Conservation (phyloP, 225 moss, liverwort and hornwort genomes). For the Physcomitrellopsis africana region DNA sequence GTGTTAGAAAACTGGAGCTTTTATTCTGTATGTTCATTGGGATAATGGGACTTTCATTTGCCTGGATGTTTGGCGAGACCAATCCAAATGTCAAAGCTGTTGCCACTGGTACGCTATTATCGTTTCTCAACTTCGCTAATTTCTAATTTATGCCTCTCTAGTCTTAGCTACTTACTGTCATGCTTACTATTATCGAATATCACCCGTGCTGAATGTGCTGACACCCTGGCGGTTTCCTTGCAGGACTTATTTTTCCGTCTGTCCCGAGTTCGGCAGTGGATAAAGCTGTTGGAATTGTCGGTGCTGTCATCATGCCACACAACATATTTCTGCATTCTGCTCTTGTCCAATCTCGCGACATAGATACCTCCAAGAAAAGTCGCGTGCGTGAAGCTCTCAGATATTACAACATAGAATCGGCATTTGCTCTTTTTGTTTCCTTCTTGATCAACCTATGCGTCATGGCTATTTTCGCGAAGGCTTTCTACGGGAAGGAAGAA, state of each 20-base stretch:
- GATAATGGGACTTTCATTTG: constrained; percentile 85
- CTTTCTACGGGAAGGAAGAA: constrained; percentile 63
- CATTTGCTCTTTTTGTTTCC: constrained; percentile 77
- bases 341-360: constrained; percentile 78
- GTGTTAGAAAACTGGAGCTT: constrained; percentile 88
- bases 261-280: constrained; percentile 77
- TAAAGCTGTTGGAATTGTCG: constrained; percentile 89
- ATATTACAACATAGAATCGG: constrained; percentile 90
- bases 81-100: constrained; percentile 66
- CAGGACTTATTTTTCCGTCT: constrained; percentile 78
- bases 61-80: constrained; percentile 87
- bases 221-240: constrained; percentile 22
- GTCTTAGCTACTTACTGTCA: constrained; percentile 6
- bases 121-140: neutral
- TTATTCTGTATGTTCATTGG: constrained; percentile 80
- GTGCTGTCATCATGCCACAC: constrained; percentile 97
- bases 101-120: constrained; percentile 53
- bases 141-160: constrained; percentile 11
- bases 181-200: constrained; percentile 6
- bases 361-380: constrained; percentile 76
- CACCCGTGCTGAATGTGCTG: constrained; percentile 4
- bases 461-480: constrained; percentile 94
- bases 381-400: constrained; percentile 79
- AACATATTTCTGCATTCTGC: constrained; percentile 96
- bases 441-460: constrained; percentile 92